Conservation (phyloP, 441 rosid genomes). For the Aquilaria agallochum region DNA sequence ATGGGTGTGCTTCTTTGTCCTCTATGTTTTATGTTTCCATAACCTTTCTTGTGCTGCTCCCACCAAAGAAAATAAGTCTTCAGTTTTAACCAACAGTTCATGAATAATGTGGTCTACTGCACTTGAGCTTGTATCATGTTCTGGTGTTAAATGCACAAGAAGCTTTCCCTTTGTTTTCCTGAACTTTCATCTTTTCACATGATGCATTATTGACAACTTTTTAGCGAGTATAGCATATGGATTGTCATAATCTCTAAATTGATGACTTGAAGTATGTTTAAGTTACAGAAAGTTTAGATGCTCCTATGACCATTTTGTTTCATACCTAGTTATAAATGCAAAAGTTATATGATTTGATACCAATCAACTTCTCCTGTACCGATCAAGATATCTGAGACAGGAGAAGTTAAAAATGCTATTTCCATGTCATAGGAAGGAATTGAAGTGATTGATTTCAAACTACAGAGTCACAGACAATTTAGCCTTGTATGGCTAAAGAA, state of each 20-base stretch:
- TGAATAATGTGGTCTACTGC: conserved; percentile 1
- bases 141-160: conserved; percentile 4
- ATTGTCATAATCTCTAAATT: background rate
- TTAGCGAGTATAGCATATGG: background rate
- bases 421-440: no score
- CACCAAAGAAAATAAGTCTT: conserved; percentile 15
- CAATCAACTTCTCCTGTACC: no score
- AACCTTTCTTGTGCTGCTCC: conserved; percentile 6
- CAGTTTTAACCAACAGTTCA: conserved; percentile 1
- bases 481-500: no score
- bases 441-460: no score
- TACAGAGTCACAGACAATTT: no score
- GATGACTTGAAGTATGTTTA: background rate
- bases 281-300: background rate
- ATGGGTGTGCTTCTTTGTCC: conserved; percentile 30
- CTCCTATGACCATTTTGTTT: background rate
- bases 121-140: conserved; percentile 17
- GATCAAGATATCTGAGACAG: no score
- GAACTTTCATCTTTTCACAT: background rate
- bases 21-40: conserved; percentile 10
- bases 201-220: conserved; percentile 3
- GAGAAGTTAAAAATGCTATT: no score
- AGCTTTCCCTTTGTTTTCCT: conserved; percentile 10
- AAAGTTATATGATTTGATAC: background rate
- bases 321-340: background rate